These are phyloP conservation scores for Deuterostichococcus epilithicus DNA, from an alignment of 139 green algal genomes.

Conservation along the genomic window DNA sequence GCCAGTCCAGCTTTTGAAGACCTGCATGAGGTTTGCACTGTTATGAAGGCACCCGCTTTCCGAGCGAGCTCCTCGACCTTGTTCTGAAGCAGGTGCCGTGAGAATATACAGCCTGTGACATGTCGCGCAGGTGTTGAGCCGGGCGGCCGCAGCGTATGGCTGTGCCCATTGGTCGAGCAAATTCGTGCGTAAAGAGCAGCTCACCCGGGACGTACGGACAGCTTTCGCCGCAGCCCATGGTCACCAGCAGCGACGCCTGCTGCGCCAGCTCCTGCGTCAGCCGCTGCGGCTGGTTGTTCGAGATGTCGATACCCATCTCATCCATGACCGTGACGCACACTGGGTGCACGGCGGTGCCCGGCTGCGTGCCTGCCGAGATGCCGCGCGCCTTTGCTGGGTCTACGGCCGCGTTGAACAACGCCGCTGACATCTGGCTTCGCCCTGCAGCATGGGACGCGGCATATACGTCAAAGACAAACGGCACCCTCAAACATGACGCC, in stretches of 20 bases:
- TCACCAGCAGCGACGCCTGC: conserved; percentile 1
- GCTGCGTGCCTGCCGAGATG: conserved; percentile 16
- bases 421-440: conserved; percentile 21
- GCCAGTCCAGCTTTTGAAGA: background rate
- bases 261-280: background rate
- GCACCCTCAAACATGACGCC: no score
- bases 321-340: conserved; percentile 6
- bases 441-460: background rate
- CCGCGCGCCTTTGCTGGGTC: conserved; percentile 5
- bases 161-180: no score
- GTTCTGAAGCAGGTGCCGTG: no score
- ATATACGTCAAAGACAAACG: background rate
- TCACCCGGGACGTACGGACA: background rate
- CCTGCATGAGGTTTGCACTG: background rate
- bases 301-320: background rate
- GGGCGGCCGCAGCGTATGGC: no score
- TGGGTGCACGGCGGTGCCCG: conserved; percentile 9
- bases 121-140: no score
- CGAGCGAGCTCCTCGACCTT: no score
- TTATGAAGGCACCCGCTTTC: no score
- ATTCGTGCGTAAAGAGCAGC: no score
- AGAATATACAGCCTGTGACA: no score
- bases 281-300: background rate
- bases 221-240: conserved; percentile 4
- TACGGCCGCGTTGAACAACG: conserved; percentile 9